These are phyloP conservation scores for Pseudocercospora macadamiae DNA, from an alignment of 2,329 filamentous ascomycete species.

Conservation along the genomic window DNA sequence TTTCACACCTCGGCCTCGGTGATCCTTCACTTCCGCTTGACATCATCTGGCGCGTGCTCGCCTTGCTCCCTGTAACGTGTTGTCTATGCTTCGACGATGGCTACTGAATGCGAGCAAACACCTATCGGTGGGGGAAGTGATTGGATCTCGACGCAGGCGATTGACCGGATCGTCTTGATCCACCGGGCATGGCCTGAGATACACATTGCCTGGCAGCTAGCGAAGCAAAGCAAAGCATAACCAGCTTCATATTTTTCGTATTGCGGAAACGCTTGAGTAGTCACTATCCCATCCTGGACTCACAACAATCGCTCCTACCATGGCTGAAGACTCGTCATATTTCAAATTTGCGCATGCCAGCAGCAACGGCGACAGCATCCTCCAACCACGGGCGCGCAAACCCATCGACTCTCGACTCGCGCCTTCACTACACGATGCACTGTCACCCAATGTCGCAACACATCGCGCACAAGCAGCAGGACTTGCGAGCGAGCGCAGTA, in stretches of 20 bases:
- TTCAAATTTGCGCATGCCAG: constrained; percentile 1
- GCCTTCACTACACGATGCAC: constrained; percentile 24
- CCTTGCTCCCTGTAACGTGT: constrained; percentile 1
- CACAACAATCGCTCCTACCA: background rate
- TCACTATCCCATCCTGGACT: too few relatives aligned
- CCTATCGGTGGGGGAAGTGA: background rate
- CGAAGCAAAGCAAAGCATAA: constrained; percentile 1
- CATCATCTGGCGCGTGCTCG: constrained; percentile 9
- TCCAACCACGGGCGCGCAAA: constrained; percentile 34
- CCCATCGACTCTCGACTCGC: constrained; percentile 27
- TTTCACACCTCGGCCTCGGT: background rate
- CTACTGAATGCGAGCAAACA: constrained; percentile 1
- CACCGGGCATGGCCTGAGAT: background rate
- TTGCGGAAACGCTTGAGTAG: too few relatives aligned
- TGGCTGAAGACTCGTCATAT: constrained; percentile 2
- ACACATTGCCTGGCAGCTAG: background rate
- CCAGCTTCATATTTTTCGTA: background rate
- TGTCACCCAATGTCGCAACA: constrained; percentile 6
- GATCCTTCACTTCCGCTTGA: constrained; percentile 6
- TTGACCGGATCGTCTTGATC: background rate
- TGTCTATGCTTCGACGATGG: constrained; percentile 5
- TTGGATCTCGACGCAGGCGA: background rate
- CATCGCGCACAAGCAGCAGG: constrained; percentile 19
- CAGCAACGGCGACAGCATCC: background rate
- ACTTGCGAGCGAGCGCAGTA: constrained; percentile 57